phyloP scores from a whole-genome alignment of 129 eudicot species.

The Saussurea involucrata region DNA sequence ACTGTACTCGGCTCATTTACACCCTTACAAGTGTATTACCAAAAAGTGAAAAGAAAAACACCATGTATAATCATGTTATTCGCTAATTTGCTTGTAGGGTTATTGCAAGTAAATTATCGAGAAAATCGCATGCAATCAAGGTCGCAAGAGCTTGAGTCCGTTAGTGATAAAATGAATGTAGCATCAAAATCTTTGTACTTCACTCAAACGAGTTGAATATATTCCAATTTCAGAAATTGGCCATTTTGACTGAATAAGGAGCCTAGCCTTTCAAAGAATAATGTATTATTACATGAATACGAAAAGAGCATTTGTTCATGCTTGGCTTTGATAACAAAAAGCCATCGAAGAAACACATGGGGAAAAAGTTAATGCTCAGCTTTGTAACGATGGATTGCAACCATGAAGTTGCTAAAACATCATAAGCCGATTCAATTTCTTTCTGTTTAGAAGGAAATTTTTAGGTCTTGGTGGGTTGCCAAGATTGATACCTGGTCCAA shows the following conservation, averaged over 20 bases:
- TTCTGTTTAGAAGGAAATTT: background rate
- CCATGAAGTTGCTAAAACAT: background rate
- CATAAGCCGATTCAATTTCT: background rate
- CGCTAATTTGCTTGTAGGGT: background rate
- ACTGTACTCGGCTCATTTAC: background rate
- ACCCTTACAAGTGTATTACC: background rate
- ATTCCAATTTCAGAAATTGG: no score
- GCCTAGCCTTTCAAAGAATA: background rate
- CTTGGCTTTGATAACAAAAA: background rate
- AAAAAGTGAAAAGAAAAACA: background rate
- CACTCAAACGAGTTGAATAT: background rate
- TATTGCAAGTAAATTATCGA: background rate
- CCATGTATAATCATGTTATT: background rate
- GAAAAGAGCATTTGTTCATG: background rate
- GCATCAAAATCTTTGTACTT: background rate
- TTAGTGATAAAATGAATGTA: background rate
- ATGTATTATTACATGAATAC: background rate
- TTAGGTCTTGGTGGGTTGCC: conserved; percentile 84
- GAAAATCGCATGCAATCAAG: background rate
- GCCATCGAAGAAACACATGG: background rate
- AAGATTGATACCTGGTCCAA: conserved; percentile 89
- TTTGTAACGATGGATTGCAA: background rate
- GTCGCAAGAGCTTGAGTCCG: background rate
- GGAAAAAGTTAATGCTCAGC: background rate
- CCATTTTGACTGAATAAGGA: background rate